Base-by-base conservation (phyloP, 1,284 basidiomycete genomes). In the Coniferiporia sulphurascens region DNA sequence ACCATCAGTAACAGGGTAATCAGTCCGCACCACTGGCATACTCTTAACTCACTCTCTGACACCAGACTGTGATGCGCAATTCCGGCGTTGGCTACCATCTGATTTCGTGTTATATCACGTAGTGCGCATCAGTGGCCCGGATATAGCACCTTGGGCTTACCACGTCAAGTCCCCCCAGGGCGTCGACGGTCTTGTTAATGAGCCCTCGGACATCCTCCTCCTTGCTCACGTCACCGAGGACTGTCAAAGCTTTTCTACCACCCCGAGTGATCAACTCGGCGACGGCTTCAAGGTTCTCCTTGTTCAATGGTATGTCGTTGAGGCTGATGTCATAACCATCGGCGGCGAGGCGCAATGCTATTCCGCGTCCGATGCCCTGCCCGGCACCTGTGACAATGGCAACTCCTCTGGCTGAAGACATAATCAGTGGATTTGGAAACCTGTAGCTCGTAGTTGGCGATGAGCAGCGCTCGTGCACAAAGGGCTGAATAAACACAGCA, bases 321-420 rank as follows among this genome's bases (percentile, higher is more conserved):
- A 66, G 38, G n/a, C 55, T 59, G 10, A 66, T 54, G 44, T 59
- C 54, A 45, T 62, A 59, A 4, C 65, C 64, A 52, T 66, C 64
- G 9, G 49, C 44, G 7, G 64, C 62, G 12, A 65, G 54, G 10
- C 62, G 58, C 6, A 59, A 22, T 36, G 61, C 64, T 3, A 65
- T 60, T 19, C 56, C 62, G 17, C 56, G 50, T 12, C 65, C 65
- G 21, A 66, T 65, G 10, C 65, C 65, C 61, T 76, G 27, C 71
- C 45, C 61, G 46, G 57, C 32, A 10, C 61, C 61, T 8, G 61
- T 62, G n/a, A 62, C 48, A 15, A 62, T 36, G 12, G 48, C 61
- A 35, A 60, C 48, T 19, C 59, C 55, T 34, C 48, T 53, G 49
- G 22, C 27, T 15, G 36, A 51, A 38, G 36, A 38, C 49, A 51